Evolutionary conservation across 768 basidiomycete genomes (phyloP), one percentile per base, ranked within the genome.

Genomic region (Leccinum obscurum): DNA sequence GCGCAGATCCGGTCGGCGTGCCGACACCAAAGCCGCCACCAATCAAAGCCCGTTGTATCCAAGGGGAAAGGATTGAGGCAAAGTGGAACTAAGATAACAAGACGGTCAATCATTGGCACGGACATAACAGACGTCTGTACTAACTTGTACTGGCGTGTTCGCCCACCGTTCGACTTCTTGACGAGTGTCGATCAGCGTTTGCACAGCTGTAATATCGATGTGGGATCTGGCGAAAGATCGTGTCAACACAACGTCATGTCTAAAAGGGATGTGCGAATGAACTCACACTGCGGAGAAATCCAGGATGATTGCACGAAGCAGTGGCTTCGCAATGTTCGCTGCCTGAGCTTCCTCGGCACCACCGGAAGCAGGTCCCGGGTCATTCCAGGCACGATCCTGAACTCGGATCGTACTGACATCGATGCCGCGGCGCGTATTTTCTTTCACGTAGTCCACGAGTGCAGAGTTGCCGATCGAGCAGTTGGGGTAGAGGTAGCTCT

Each of bases 361-460:
- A 14, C 80, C 79, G 17, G 80, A 78, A 54, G 72, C 66, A 20
- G 91, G 90, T 28, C 93, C 92, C 10, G 92, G 87, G 66, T 97
- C 95, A 70, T 99, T 99, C 96, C 96, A 99, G 13, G 92, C 83
- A 48, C 95, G 85, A 71, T 96, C 93, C 62, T 82, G 79, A 50
- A 85, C 75, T 58, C 75, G 82, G 62, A 92, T 78, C n/a, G 75
- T 68, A 55, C 81, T 80, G 73, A 90, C 80, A 72, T 95, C 90
- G 67, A 81, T 83, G 22, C 92, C 94, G 54, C 90, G 84, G 34
- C 86, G 82, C 68, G 89, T 93, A 66, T 87, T 80, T 57, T 75
- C 77, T 75, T 90, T 94, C 63, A 97, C 92, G 65, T 93, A 80
- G 66, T 89, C 88, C 24, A 95, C 89, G 24, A 99, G 76, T 2